Base-by-base conservation (phyloP, 1,284 basidiomycete genomes). In the Ganoderma meredithae region DNA sequence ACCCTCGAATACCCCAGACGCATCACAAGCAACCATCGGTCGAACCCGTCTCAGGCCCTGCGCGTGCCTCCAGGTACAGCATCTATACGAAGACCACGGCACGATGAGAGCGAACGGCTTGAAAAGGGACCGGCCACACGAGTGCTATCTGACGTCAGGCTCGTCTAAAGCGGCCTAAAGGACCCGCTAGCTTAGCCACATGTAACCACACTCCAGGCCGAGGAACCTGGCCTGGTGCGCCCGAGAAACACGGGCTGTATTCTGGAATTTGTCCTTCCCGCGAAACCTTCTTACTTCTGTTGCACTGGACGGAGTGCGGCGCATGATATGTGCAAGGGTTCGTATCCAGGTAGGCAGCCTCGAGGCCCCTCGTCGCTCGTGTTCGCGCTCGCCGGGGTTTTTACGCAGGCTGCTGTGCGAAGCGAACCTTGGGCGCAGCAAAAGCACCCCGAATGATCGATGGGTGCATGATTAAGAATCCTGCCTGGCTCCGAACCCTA, bases 121-220 rank as follows among this genome's bases (percentile, higher is more conserved):
- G 12, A 40, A 40, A 41, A 43, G 58, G 36, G 5, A 27, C 13
- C 22, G 36, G 58, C 58, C 58, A 60, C 58, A 22, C 58, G 58
- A 60, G 58, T 60, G 22, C 36, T 25, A 60, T 60, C 36, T 40
- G 58, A 60, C 58, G 39, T n/a, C 40, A 60, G 17, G 36, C 15
- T 40, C 25, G 22, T 31, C 52, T 31, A 55, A 33, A 27, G 31
- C 52, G 31, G 58, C 22, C 40, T 60, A 60, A 41, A 60, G 22
- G 58, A 13, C 58, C 58, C 58, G 58, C 39, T 41, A 41, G 58
- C 58, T 60, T 60, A 60, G 58, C 58, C 58, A 60, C 58, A 22
- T 39, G 22, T 60, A 60, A 60, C 58, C 58, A 60, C 58, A 60
- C 13, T 25, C 15, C 55, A 17, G 25, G 13, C 25, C 25, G 27